Percentiles rank a stretch among this genome's conserved stretches.
phyloP scores from a whole-genome alignment of 1,139 yeast species.

The Pneumocystis carinii region DNA sequence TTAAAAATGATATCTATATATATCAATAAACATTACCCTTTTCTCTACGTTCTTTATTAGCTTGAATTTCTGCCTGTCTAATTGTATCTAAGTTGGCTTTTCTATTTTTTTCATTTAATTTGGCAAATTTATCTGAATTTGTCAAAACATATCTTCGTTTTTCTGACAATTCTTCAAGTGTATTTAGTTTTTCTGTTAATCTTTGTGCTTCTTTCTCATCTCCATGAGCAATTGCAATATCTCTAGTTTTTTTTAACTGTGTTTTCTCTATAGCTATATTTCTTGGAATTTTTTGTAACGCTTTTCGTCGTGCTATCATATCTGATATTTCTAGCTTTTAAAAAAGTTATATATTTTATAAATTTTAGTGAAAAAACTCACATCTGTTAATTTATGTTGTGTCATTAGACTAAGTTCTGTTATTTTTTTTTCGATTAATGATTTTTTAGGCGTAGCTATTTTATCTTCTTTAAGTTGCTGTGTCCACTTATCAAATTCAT shows the following conservation, averaged over 20 bases:
- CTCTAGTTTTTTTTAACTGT: constrained; percentile 55
- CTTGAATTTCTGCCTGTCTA: constrained; percentile 62
- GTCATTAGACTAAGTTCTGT: constrained; percentile 48
- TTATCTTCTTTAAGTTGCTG: constrained; percentile 45
- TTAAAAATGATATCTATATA: constrained; percentile 31
- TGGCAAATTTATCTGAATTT: constrained; percentile 33
- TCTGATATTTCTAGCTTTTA: constrained; percentile 45
- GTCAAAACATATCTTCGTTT: constrained; percentile 6
- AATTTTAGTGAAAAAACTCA: constrained; percentile 15
- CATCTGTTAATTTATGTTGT: constrained; percentile 51
- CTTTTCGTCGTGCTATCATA: constrained; percentile 59
- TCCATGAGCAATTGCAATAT: constrained; percentile 57
- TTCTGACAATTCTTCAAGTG: constrained; percentile 15
- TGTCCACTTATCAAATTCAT: constrained; percentile 61
- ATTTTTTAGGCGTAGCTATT: constrained; percentile 45
- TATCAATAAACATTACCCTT: constrained; percentile 29
- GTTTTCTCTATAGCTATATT: constrained; percentile 70
- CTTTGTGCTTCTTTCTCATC: constrained; percentile 38
- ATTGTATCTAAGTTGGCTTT: constrained; percentile 62
- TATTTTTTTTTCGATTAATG: constrained; percentile 52
- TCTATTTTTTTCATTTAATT: constrained; percentile 68
- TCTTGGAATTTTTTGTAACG: constrained; percentile 44
- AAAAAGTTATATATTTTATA: background rate
- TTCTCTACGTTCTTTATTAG: constrained; percentile 38
- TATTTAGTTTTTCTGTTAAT: constrained; percentile 39